Evolutionary conservation across 495 filamentous ascomycete species (phyloP).

Genomic region (Daldinia concentrica): DNA sequence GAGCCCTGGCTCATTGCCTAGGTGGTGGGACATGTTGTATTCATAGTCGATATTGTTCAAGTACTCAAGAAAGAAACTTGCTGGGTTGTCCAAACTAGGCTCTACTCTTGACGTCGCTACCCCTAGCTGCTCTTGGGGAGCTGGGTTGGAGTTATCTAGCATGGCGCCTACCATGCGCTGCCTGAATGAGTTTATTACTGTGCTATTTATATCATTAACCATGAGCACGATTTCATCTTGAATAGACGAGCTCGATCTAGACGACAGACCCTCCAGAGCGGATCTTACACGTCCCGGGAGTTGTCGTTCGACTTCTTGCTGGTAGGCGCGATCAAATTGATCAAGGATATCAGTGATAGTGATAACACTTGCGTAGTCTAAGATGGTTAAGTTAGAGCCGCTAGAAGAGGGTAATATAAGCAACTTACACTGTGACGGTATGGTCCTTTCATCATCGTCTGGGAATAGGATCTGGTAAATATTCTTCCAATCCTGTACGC

Average conservation of each 20-base stretch:
- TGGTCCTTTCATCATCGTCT: neutral
- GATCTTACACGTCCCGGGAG: neutral
- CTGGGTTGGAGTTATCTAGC: neutral
- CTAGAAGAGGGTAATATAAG: neutral
- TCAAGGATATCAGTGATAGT: constrained; percentile 7
- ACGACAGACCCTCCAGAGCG: neutral
- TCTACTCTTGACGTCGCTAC: neutral
- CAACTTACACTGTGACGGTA: constrained; percentile 4
- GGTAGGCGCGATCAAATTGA: neutral
- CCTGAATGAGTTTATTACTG: neutral
- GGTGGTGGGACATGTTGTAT: neutral
- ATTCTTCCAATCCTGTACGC: constrained; percentile 6
- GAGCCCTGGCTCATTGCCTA: neutral
- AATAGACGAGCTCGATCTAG: neutral
- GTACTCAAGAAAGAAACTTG: constrained; percentile 2
- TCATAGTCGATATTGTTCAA: neutral
- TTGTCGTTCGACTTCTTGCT: neutral
- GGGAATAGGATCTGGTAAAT: constrained; percentile 7
- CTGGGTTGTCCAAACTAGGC: neutral
- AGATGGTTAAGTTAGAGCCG: neutral
- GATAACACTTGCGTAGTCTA: neutral
- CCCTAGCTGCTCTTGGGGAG: neutral
- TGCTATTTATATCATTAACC: neutral
- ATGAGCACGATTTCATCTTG: neutral
- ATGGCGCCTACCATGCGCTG: neutral